A percentile compares a stretch with the other conserved stretches of the same genome.
Conservation (phyloP, 371 early-diverging fungal species). For the Rhizomucor miehei region DNA sequence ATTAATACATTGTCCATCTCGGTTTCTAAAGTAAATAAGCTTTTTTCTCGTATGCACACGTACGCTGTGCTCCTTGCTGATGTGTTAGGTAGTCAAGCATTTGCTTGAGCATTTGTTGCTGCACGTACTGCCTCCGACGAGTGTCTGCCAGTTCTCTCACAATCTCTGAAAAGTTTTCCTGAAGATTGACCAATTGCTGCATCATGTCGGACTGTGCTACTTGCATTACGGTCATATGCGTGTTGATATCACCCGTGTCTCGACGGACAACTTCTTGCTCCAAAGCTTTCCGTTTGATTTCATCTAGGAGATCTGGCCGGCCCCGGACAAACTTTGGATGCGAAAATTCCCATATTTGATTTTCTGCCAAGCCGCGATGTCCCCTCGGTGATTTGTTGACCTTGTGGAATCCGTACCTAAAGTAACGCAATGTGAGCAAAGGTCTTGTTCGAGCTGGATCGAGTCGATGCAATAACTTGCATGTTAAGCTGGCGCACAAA, state of each 20-base stretch:
- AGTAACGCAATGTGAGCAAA: not conserved
- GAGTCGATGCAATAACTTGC: slow-evolving; percentile 39
- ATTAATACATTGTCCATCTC: no score
- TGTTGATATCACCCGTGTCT: slow-evolving; percentile 71
- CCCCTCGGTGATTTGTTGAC: slow-evolving; percentile 85
- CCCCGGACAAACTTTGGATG: slow-evolving; percentile 81
- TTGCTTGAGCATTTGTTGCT: slow-evolving; percentile 56
- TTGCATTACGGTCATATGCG: slow-evolving; percentile 71
- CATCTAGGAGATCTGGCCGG: slow-evolving; percentile 76
- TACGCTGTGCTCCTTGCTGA: slow-evolving; percentile 28
- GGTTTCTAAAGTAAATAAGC: no score
- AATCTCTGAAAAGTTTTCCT: slow-evolving; percentile 65
- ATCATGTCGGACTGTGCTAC: slow-evolving; percentile 72
- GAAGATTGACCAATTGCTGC: slow-evolving; percentile 69
- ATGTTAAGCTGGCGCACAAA: slow-evolving; percentile 88
- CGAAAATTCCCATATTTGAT: slow-evolving; percentile 92
- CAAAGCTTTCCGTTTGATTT: slow-evolving; percentile 84
- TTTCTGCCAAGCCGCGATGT: slow-evolving; percentile 75
- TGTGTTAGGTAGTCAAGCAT: slow-evolving; percentile 54
- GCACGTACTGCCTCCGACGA: slow-evolving; percentile 49
- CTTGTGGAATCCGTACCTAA: slow-evolving; percentile 84
- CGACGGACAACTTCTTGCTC: slow-evolving; percentile 68
- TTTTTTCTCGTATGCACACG: not conserved
- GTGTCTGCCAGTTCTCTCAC: slow-evolving; percentile 67
- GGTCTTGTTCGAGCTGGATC: not conserved